Percentiles rank a stretch among this genome's conserved stretches.
These are phyloP conservation scores for Lagenaria siceraria DNA, from an alignment of 306 rosid species.

Conservation along the genomic window DNA sequence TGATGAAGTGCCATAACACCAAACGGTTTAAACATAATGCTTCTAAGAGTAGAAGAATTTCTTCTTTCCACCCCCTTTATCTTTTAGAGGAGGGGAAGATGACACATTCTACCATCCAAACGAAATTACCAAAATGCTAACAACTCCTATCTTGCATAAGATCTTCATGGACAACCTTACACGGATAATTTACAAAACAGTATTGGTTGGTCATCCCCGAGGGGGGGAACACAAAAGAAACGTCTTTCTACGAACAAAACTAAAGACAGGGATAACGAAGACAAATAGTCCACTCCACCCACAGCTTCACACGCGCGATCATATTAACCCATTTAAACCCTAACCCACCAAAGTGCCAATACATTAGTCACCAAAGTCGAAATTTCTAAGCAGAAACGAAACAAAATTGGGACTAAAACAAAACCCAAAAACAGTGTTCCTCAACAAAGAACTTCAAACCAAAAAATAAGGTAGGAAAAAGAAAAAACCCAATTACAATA, in stretches of 20 bases:
- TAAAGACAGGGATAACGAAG: background rate
- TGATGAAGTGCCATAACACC: background rate
- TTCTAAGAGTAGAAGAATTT: background rate
- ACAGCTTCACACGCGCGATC: background rate
- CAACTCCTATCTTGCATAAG: background rate
- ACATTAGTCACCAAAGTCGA: background rate
- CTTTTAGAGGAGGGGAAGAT: background rate
- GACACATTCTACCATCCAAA: background rate
- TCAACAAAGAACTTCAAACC: background rate
- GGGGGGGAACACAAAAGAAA: background rate
- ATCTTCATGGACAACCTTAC: background rate
- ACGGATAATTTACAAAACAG: background rate
- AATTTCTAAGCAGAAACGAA: background rate
- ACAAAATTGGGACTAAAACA: background rate
- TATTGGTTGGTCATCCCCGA: background rate
- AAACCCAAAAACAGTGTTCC: background rate
- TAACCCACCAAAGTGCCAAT: background rate
- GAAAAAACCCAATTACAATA: conserved; percentile 40
- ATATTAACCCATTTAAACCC: conserved; percentile 6
- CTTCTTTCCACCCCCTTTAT: background rate
- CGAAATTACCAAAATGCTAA: background rate
- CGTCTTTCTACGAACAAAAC: background rate
- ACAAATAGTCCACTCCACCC: background rate
- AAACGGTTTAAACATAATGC: background rate
- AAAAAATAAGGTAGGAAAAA: background rate